Conservation (phyloP, 768 basidiomycete genomes). For the Mycena rosella region DNA sequence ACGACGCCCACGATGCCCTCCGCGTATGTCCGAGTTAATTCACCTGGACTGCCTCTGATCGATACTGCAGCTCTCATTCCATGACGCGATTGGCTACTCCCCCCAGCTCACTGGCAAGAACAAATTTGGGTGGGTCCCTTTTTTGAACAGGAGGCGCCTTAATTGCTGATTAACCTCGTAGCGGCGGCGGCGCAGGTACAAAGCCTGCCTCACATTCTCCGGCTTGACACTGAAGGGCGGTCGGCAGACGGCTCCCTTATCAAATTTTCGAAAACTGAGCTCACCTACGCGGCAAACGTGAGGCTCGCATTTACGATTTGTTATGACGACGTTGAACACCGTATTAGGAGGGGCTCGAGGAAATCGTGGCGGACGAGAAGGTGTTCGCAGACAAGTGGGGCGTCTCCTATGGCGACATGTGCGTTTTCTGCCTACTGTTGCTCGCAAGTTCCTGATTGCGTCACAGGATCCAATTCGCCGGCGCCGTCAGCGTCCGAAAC, state of each 20-base stretch:
- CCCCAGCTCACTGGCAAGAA: constrained; percentile 12
- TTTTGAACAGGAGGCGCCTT: not conserved
- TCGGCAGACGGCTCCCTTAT: constrained; percentile 32
- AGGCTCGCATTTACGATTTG: not conserved
- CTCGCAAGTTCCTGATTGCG: not conserved
- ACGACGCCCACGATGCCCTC: constrained; percentile 35
- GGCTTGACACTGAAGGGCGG: not conserved
- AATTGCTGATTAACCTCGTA: not conserved
- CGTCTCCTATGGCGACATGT: constrained; percentile 36
- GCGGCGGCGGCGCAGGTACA: constrained; percentile 29
- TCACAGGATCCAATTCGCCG: constrained; percentile 49
- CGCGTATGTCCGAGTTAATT: constrained; percentile 11
- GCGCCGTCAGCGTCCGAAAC: constrained; percentile 44
- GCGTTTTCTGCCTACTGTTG: not conserved
- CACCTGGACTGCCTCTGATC: not conserved
- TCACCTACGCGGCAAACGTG: constrained; percentile 21
- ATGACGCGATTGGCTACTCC: constrained; percentile 36
- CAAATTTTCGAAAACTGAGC: constrained; percentile 16
- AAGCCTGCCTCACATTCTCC: not conserved
- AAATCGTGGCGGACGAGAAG: constrained; percentile 19
- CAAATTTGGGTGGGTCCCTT: constrained; percentile 20
- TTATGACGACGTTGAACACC: not conserved
- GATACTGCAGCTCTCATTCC: constrained; percentile 29
- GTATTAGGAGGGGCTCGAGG: constrained; percentile 12
- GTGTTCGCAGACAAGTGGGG: constrained; percentile 8